Evolutionary conservation across 306 rosid genomes (phyloP).

Genomic region (Coriaria nepalensis): DNA sequence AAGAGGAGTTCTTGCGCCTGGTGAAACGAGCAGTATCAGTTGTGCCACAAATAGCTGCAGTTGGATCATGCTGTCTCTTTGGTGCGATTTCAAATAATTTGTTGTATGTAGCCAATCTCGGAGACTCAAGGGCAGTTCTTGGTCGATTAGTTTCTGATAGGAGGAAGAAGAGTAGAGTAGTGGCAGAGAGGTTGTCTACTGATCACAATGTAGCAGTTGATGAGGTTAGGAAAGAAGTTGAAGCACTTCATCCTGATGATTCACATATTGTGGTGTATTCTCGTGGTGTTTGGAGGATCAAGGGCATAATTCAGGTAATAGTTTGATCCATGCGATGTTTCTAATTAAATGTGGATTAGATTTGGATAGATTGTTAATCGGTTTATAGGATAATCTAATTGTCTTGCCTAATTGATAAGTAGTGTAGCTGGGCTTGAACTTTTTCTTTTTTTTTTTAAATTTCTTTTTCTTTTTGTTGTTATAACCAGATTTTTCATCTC

Average conservation of each 20-base stretch:
- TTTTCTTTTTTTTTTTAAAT: no score
- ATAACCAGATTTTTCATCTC: no score
- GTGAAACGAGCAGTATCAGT: conserved; percentile 47
- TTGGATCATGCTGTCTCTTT: conserved; percentile 85
- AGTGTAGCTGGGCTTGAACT: no score
- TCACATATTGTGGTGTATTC: conserved; percentile 53
- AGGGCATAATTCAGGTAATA: conserved; percentile 93
- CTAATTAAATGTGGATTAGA: no score
- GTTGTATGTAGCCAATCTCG: conserved; percentile 75
- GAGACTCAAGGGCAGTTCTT: conserved; percentile 91
- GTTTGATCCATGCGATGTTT: not conserved
- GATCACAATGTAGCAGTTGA: conserved; percentile 90
- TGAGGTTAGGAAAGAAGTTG: conserved; percentile 83
- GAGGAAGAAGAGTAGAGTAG: conserved; percentile 23
- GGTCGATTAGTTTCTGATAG: conserved; percentile 34
- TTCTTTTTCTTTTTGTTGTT: not conserved
- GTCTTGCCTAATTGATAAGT: no score
- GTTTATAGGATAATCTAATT: no score
- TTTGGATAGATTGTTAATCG: no score
- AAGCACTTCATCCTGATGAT: conserved; percentile 93
- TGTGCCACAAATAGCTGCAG: conserved; percentile 73
- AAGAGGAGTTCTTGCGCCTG: conserved; percentile 62
- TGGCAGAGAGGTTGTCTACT: conserved; percentile 70
- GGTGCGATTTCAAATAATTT: conserved; percentile 73
- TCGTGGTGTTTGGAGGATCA: conserved; percentile 92